These are phyloP conservation scores for Fibroporia radiculosa DNA, from an alignment of 768 basidiomycete genomes.

Conservation along the genomic window DNA sequence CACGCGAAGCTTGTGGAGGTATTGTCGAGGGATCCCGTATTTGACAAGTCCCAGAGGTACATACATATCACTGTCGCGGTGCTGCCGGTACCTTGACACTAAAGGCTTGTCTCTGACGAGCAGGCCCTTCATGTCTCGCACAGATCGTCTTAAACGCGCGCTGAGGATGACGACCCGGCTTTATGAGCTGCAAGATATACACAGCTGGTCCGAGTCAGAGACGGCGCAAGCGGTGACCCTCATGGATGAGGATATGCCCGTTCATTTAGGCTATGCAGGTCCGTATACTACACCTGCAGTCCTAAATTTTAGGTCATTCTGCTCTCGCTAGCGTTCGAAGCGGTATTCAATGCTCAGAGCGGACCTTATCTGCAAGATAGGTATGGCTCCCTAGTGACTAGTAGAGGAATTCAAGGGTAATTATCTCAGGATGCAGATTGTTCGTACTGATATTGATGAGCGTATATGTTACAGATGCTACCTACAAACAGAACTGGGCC, in stretches of 20 bases:
- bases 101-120: neutral
- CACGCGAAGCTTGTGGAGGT: conserved; percentile 36
- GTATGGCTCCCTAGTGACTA: conserved; percentile 41
- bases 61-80: neutral
- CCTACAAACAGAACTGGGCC: conserved; percentile 72
- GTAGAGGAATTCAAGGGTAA: conserved; percentile 52
- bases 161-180: conserved; percentile 48
- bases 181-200: conserved; percentile 46
- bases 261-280: conserved; percentile 34
- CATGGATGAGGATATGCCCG: conserved; percentile 47
- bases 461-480: conserved; percentile 39
- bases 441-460: neutral
- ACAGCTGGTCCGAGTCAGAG: conserved; percentile 47
- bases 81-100: neutral
- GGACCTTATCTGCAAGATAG: conserved; percentile 43
- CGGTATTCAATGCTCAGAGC: conserved; percentile 58
- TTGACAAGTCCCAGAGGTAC: conserved; percentile 52
- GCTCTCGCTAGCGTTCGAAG: conserved; percentile 57
- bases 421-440: neutral
- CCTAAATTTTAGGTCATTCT: conserved; percentile 9
- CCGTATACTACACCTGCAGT: neutral
- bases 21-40: conserved; percentile 46
- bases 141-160: conserved; percentile 48
- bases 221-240: conserved; percentile 36
- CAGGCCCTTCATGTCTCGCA: conserved; percentile 52